These are phyloP conservation scores for Porodaedalea pini DNA, from an alignment of 1,284 basidiomycete species.

Conservation along the genomic window DNA sequence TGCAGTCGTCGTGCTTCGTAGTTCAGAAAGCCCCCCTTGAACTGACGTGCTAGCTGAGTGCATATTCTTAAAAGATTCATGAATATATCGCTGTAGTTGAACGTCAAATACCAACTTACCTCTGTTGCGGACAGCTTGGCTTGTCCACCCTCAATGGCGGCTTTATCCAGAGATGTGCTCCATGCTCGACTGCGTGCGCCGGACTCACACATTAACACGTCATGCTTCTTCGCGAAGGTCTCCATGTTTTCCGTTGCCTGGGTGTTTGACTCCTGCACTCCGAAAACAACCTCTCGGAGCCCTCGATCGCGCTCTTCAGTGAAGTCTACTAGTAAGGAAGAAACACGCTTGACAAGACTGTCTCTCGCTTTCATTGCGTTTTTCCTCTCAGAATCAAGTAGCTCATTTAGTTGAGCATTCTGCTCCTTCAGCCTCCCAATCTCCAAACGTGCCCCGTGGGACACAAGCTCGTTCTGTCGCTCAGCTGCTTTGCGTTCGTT, in stretches of 20 bases:
- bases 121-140: conserved; percentile 57
- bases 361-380: conserved; percentile 67
- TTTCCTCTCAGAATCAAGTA: conserved; percentile 64
- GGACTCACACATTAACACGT: conserved; percentile 41
- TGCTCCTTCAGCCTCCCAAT: conserved; percentile 66
- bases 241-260: conserved; percentile 50
- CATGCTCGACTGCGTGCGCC: conserved; percentile 40
- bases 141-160: conserved; percentile 49
- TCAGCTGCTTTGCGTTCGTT: conserved; percentile 50
- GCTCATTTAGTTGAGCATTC: conserved; percentile 60
- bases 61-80: conserved; percentile 27
- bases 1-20: conserved; percentile 43
- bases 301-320: conserved; percentile 65
- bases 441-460: conserved; percentile 55
- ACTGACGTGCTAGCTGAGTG: conserved; percentile 39
- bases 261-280: conserved; percentile 54
- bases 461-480: conserved; percentile 49
- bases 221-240: conserved; percentile 47
- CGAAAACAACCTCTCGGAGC: conserved; percentile 56
- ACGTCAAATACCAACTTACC: conserved; percentile 36
- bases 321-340: conserved; percentile 67
- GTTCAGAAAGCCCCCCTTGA: conserved; percentile 40
- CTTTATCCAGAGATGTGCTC: conserved; percentile 41
- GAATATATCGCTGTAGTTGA: background rate
- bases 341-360: conserved; percentile 70